Conservation (phyloP, 257 asterid species). For the Solanum sparsipilum region DNA sequence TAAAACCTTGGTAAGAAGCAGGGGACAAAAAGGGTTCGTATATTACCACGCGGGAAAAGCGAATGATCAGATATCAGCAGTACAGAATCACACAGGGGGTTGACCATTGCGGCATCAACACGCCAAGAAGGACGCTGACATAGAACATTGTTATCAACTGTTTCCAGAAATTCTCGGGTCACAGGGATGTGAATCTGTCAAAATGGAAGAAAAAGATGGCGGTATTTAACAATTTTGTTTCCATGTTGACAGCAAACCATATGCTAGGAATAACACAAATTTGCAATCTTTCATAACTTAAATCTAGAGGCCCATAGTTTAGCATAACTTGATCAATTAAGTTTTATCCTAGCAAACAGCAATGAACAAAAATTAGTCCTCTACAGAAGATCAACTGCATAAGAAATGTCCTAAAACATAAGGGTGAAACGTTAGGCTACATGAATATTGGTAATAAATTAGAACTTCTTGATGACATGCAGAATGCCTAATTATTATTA, state of each 20-base stretch:
- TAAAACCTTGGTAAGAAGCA: not conserved
- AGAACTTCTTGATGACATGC: not conserved
- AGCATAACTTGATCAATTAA: not conserved
- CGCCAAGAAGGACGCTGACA: slow-evolving; percentile 83
- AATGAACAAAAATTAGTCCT: not conserved
- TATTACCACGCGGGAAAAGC: slow-evolving; percentile 66
- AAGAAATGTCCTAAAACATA: not conserved
- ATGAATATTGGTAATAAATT: not conserved
- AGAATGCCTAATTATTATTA: not conserved
- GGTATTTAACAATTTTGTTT: not conserved
- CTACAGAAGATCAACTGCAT: not conserved
- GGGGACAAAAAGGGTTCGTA: not conserved
- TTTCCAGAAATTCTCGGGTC: slow-evolving; percentile 79
- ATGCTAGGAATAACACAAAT: not conserved
- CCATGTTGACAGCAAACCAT: not conserved
- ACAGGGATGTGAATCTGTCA: slow-evolving; percentile 55
- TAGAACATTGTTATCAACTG: slow-evolving; percentile 63
- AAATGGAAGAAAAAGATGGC: not conserved
- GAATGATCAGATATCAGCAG: slow-evolving; percentile 87
- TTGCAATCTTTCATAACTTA: not conserved
- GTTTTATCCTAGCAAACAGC: not conserved
- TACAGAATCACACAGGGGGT: slow-evolving; percentile 58
- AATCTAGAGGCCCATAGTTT: not conserved
- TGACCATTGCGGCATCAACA: slow-evolving; percentile 73
- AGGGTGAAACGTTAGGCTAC: not conserved